Base-by-base conservation (phyloP, 106 monocot genomes). In the Ottelia alismoides region DNA sequence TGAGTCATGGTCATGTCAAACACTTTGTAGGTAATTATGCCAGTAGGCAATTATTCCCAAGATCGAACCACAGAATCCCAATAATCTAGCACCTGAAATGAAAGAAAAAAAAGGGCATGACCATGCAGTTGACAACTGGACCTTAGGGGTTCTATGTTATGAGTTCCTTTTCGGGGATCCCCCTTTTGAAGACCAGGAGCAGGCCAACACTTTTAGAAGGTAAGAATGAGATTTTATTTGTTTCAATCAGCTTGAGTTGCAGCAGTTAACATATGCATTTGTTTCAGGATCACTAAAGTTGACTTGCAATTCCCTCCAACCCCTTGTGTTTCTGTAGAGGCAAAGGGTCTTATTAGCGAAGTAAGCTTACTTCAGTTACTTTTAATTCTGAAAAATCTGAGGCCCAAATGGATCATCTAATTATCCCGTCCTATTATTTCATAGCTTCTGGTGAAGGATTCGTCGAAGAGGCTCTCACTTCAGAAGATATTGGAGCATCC, bases 41-140 rank as follows among this genome's bases (percentile, higher is more conserved):
- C n/a, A n/a, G n/a, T n/a, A n/a, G n/a, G n/a, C n/a, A n/a, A n/a
- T n/a, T n/a, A n/a, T n/a, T n/a, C n/a, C n/a, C n/a, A n/a, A n/a
- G n/a, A n/a, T n/a, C n/a, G n/a, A n/a, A n/a, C n/a, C n/a, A n/a
- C n/a, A n/a, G n/a, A n/a, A n/a, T n/a, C n/a, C n/a, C n/a, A n/a
- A n/a, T n/a, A n/a, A n/a, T n/a, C 92, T 93, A 48, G 87, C 92
- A 29, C 93, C 93, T 30, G 93, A 94, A 68, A 94, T 94, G 93
- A 67, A 84, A 27, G 88, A 94, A 62, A 88, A 81, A 11, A 88
- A 58, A 45, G 83, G 58, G 25, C 93, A 94, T 45, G 93, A 94
- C 56, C 65, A 88, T 63, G 67, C 81, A 22, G 84, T 96, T 27
- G 88, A 96, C 69, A 88, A 88, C 54, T 96, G 94, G 94, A 96